Base-by-base conservation (phyloP, 2,329 filamentous ascomycete species). In the Colletotrichum eremochloae region DNA sequence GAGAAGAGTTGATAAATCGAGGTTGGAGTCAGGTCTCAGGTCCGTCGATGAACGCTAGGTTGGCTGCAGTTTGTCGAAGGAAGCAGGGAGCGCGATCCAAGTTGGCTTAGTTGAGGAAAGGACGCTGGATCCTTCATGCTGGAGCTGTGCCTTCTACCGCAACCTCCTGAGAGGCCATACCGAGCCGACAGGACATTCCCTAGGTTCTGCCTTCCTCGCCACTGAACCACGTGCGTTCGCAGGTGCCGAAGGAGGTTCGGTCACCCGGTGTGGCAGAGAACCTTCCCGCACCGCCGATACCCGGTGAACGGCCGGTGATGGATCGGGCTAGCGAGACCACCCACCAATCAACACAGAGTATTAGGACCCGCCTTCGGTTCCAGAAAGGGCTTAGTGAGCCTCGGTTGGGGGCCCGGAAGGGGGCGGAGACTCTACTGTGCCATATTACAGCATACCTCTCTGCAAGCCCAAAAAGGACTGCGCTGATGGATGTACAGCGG, bases 291-390 rank as follows among this genome's bases (percentile, higher is more conserved):
- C 55, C 40, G 55, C 61, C 53, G 38, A 42, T 29, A 33, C 50
- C 70, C 60, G 70, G 46, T 55, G 15, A 65, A 18, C 20, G 57
- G 46, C 60, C 70, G 70, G 70, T 72, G 48, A 72, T 70, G 55
- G 24, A 65, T 65, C 38, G 60, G 66, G 60, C 29, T 70, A 72
- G 66, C 15, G 52, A 55, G 55, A 40, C n/a, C 58, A 70, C 40
- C 15, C 31, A 40, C 31, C 55, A 55, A 36, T 66, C 44, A 46
- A 20, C 24, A 15, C 2, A 38, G 36, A 12, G 15, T 6, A 14
- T 14, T 4, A 11, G 31, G 20, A 20, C 44, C 66, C 60, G 44
- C 66, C 46, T 14, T 62, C 70, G 66, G 70, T 72, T 29, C 31
- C 70, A 57, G 31, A 72, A 72, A 52, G 24, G 53, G 70, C n/a